phyloP scores from a whole-genome alignment of 164 flowering plant genomes.

The Piper longum region DNA sequence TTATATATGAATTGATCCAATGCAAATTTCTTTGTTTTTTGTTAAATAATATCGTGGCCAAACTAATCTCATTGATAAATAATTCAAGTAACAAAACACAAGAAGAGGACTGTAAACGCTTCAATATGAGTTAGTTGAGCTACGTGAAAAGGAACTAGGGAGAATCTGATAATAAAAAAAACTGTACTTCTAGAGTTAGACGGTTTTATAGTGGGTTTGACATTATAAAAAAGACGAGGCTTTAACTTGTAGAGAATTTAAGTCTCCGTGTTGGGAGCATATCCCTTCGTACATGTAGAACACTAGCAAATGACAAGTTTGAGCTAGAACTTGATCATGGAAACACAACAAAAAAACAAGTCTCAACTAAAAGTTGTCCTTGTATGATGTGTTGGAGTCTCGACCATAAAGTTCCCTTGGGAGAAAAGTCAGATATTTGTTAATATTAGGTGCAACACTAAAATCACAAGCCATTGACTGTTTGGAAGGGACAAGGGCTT shows the following conservation, averaged over 20 bases:
- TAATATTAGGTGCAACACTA: slow-evolving; percentile 8
- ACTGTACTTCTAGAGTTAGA: slow-evolving; percentile 7
- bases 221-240: slow-evolving; percentile 7
- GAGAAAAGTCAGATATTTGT: slow-evolving; percentile 19
- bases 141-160: not conserved
- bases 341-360: not conserved
- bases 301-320: too few species aligned
- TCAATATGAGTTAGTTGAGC: slow-evolving; percentile 8
- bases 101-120: not conserved
- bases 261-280: too few species aligned
- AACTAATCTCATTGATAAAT: not conserved
- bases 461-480: slow-evolving; percentile 24
- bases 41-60: too few species aligned
- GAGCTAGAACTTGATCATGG: too few species aligned
- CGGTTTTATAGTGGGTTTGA: slow-evolving; percentile 8
- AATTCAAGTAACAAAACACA: slow-evolving; percentile 5
- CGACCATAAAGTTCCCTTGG: not conserved
- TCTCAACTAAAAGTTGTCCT: not conserved
- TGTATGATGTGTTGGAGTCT: not conserved
- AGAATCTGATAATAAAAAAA: not conserved
- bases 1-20: too few species aligned
- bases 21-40: too few species aligned
- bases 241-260: not conserved
- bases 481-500: slow-evolving; percentile 4
- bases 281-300: too few species aligned